Conservation (phyloP, 805 yeast species). For the Candida dendrica region DNA sequence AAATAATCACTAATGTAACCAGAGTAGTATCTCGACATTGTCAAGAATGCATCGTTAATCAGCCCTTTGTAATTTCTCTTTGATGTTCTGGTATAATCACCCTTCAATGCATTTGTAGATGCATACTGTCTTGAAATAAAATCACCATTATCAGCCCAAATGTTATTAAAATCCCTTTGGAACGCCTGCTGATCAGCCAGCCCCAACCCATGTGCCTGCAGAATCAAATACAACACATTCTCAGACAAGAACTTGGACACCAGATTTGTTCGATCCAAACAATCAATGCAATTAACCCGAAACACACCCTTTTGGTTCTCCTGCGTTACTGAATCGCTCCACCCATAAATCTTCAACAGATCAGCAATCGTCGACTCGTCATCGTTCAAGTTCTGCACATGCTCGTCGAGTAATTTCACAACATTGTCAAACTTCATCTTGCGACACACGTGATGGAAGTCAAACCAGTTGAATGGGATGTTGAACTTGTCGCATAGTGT, state of each 20-base stretch:
- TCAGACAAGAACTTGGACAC: constrained; percentile 78
- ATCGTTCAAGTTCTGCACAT: constrained; percentile 83
- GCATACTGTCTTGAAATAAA: constrained; percentile 93
- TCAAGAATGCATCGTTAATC: constrained; percentile 34
- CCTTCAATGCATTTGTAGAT: constrained; percentile 92
- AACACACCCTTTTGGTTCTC: constrained; percentile 87
- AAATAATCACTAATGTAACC: constrained; percentile 38
- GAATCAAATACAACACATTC: constrained; percentile 54
- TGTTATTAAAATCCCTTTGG: constrained; percentile 66
- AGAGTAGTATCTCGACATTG: constrained; percentile 34
- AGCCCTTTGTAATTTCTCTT: constrained; percentile 35
- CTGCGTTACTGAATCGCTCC: constrained; percentile 41
- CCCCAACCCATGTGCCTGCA: constrained; percentile 33
- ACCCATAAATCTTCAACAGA: constrained; percentile 57
- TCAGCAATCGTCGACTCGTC: constrained; percentile 70
- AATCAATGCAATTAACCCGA: constrained; percentile 89
- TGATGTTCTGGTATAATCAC: constrained; percentile 38
- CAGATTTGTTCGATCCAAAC: constrained; percentile 89
- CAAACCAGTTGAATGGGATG: constrained; percentile 71
- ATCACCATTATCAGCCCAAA: constrained; percentile 99
- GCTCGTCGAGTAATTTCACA: too few relatives aligned
- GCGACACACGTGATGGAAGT: too few relatives aligned
- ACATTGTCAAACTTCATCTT: too few relatives aligned
- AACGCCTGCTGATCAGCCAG: constrained; percentile 42
- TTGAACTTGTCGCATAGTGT: too few relatives aligned